Percentiles rank a stretch among this genome's conserved stretches.
Conservation (phyloP, 2,329 filamentous ascomycete species). For the Hymenoscyphus linearis region DNA sequence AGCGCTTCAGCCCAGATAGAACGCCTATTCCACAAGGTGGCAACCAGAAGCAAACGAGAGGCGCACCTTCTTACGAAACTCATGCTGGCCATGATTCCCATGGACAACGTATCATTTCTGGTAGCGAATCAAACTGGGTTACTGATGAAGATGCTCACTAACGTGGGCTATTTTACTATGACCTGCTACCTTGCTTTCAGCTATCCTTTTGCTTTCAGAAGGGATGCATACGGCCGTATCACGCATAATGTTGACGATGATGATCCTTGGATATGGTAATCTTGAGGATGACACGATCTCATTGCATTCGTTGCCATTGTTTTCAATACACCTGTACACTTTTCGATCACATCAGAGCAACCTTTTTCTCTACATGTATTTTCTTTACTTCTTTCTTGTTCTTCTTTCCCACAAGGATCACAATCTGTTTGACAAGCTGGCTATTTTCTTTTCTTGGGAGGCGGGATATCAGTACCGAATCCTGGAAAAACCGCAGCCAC, state of each 20-base stretch:
- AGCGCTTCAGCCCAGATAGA: conserved; percentile 49
- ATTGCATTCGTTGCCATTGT: not conserved
- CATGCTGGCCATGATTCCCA: conserved; percentile 50
- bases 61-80: conserved; percentile 43
- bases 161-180: conserved; percentile 1
- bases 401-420: not conserved
- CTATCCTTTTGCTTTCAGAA: not conserved
- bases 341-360: not conserved
- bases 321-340: not conserved
- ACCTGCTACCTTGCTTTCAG: not conserved
- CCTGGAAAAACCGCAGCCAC: not conserved
- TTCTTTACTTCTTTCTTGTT: no score
- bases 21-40: conserved; percentile 32
- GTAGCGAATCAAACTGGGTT: conserved; percentile 54
- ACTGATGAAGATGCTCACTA: conserved; percentile 59
- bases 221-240: not conserved
- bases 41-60: conserved; percentile 49
- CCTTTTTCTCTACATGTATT: not conserved
- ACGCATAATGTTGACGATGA: not conserved
- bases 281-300: not conserved
- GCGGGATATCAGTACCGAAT: not conserved
- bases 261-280: not conserved
- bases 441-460: not conserved
- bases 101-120: conserved; percentile 57
- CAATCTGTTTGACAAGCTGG: not conserved